Evolutionary conservation across 208 protist species (phyloP), one percentile per base, ranked within the genome.

Genomic region (Acanthamoeba lenticulata): DNA sequence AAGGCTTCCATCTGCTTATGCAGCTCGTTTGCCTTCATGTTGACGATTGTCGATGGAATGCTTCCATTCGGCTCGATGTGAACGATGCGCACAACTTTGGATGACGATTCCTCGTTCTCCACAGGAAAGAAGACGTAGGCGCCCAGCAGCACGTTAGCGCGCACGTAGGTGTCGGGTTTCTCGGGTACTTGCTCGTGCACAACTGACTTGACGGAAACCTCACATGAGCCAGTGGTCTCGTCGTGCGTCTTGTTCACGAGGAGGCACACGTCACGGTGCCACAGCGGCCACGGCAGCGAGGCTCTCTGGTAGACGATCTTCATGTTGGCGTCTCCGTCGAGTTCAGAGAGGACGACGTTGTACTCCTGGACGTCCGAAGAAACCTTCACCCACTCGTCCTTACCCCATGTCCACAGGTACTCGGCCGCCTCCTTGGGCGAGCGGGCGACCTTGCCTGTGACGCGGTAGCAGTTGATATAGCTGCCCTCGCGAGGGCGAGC

Each of bases 181-280:
- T 74, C 57, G 40, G 86, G 86, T n/a, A 49, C 86, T 27, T 40
- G 34, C 32, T 67, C 57, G 62, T 92, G 57, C 24, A 21, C 21
- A 17, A 92, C 57, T 24, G 86, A 92, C 57, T 52, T 74, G 52
- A 40, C 24, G 9, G 74, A 0, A 17, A 92, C 40, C 15, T 17
- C 3, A 55, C 74, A 74, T 2, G 42, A 32, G 24, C 86, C 86
- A 4, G 69, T 34, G 19, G 9, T 44, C 62, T 92, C 86, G 15
- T 79, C 69, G 5, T 45, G 32, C 55, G 24, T 47, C 34, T 29
- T 77, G 24, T 27, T 52, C 6, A 34, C 21, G 40, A 92, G 1
- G 7, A 92, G 24, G 86, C 86, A 92, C 60, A 92, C 86, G 29
- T 92, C 86, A 1, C 86, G n/a, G 57, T 92, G 86, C 86, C 86